Conservation (phyloP, 345 rosid species). For the Lepidium aucheri region DNA sequence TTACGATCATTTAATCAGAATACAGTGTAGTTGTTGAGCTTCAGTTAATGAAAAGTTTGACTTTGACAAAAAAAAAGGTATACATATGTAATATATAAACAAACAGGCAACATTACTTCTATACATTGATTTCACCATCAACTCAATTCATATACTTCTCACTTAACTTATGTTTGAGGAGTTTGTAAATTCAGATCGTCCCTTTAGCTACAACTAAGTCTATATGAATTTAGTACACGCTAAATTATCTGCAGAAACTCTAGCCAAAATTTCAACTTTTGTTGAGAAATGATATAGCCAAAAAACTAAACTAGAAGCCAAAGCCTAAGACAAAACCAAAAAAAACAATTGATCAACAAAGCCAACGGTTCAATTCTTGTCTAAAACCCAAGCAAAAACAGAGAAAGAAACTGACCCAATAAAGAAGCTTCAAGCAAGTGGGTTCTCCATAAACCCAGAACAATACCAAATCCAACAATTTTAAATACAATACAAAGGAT, state of each 20-base stretch:
- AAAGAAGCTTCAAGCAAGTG: constrained; percentile 97
- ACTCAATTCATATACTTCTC: neutral
- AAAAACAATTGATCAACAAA: neutral
- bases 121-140: neutral
- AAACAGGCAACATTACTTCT: neutral
- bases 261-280: constrained; percentile 4
- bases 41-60: too few species aligned
- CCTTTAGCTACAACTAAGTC: neutral
- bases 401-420: constrained; percentile 42
- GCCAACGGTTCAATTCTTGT: neutral
- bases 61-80: too few species aligned
- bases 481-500: too few species aligned
- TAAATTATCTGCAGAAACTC: neutral
- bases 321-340: neutral
- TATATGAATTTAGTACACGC: neutral
- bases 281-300: neutral
- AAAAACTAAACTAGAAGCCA: neutral
- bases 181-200: neutral
- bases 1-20: too few species aligned
- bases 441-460: constrained; percentile 95
- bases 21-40: too few species aligned
- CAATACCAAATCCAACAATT: too few species aligned
- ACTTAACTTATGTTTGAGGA: neutral
- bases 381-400: neutral
- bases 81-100: too few species aligned